phyloP scores from a whole-genome alignment of 2,329 filamentous ascomycete genomes.

The Fusarium torulosum region DNA sequence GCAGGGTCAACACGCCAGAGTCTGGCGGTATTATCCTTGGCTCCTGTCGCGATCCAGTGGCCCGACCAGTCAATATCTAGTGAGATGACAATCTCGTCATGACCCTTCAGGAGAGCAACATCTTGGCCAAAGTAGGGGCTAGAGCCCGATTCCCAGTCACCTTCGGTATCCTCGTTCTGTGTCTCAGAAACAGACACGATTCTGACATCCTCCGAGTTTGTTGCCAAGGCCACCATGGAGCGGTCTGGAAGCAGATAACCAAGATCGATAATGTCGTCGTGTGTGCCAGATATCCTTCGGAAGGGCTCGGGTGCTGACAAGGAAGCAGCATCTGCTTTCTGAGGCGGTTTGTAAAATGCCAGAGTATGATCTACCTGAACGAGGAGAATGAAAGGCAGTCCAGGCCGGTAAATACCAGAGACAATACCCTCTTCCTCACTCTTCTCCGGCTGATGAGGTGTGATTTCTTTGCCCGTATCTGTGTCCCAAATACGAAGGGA shows the following conservation, averaged over 20 bases:
- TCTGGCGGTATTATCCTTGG: conserved; percentile 95
- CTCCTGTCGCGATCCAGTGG: conserved; percentile 94
- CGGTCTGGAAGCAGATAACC: conserved; percentile 85
- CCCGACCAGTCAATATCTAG: conserved; percentile 97
- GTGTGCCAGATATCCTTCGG: conserved; percentile 90
- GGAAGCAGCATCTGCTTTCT: conserved; percentile 52
- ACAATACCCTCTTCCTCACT: conserved; percentile 76
- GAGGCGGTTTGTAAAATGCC: conserved; percentile 72
- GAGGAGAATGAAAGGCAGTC: conserved; percentile 78
- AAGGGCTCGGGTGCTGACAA: conserved; percentile 64
- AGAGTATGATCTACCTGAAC: conserved; percentile 92
- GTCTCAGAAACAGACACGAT: conserved; percentile 77
- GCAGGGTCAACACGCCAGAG: conserved; percentile 88
- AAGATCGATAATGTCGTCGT: conserved; percentile 97
- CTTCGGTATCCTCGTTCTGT: conserved; percentile 36
- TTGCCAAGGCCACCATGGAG: conserved; percentile 88
- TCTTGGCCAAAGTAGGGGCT: conserved; percentile 87
- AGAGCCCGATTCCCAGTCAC: conserved; percentile 44
- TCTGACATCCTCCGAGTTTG: conserved; percentile 93
- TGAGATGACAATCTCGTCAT: conserved; percentile 95
- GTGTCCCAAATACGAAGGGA: conserved; percentile 86
- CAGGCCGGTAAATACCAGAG: conserved; percentile 74
- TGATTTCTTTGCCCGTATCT: conserved; percentile 81
- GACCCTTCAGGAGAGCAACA: conserved; percentile 85
- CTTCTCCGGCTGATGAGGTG: conserved; percentile 74